Conservation (phyloP, 805 yeast species). For the Clavispora carvajalis region DNA sequence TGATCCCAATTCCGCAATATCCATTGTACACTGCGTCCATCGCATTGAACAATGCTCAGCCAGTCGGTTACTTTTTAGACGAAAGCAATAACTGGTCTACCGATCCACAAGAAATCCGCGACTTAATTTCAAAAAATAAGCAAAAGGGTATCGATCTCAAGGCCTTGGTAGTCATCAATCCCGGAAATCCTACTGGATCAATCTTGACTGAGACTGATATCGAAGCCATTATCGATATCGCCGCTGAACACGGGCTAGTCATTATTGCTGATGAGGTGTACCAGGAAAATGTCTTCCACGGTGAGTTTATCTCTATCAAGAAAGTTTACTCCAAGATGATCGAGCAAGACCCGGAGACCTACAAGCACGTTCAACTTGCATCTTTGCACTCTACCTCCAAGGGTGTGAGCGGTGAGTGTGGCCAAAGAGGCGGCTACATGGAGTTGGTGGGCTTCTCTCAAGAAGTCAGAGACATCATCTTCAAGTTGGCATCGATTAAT, state of each 20-base stretch:
- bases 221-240: constrained; percentile 65
- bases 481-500: constrained; percentile 85
- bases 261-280: constrained; percentile 97
- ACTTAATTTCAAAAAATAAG: constrained; percentile 44
- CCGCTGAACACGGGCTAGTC: constrained; percentile 80
- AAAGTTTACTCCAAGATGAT: constrained; percentile 68
- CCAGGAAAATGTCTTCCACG: constrained; percentile 84
- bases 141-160: constrained; percentile 58
- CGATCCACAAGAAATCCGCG: constrained; percentile 58
- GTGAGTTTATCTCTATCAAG: constrained; percentile 80
- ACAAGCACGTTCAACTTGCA: constrained; percentile 75
- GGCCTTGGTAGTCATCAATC: constrained; percentile 89
- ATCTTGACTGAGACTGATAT: constrained; percentile 63
- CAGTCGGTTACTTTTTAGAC: constrained; percentile 81
- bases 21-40: constrained; percentile 96
- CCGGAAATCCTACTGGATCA: constrained; percentile 98
- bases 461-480: constrained; percentile 63
- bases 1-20: constrained; percentile 97
- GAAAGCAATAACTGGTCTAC: constrained; percentile 85
- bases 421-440: constrained; percentile 99
- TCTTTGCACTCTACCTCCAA: constrained; percentile 96
- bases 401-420: constrained; percentile 98
- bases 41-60: constrained; percentile 74
- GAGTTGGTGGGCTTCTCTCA: constrained; percentile 77
- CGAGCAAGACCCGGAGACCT: constrained; percentile 46